Evolutionary conservation across 2,329 filamentous ascomycete species (phyloP).

Genomic region (Apiospora aurea): DNA sequence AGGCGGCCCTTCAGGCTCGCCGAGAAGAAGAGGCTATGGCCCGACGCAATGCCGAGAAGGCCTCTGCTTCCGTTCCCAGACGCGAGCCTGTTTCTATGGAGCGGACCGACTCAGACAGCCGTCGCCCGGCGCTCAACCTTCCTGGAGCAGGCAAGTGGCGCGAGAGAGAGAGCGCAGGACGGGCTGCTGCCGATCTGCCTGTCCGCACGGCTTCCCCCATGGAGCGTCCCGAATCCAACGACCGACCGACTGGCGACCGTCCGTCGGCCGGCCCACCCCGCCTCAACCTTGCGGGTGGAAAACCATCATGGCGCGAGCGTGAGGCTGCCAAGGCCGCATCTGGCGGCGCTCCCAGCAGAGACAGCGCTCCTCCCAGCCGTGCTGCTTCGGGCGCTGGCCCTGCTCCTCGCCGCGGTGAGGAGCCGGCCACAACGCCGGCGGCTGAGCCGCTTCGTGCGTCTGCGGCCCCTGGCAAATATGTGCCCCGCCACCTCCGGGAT

Average conservation of each 20-base stretch:
- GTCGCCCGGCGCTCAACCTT: conserved; percentile 38
- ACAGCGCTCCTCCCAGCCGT: conserved; percentile 29
- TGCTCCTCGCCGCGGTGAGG: conserved; percentile 1
- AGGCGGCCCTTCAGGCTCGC: conserved; percentile 74
- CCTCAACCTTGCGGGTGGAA: conserved; percentile 56
- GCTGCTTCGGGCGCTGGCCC: conserved; percentile 13
- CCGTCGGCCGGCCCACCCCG: conserved; percentile 54
- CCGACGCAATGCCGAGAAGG: conserved; percentile 72
- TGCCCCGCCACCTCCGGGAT: conserved; percentile 56
- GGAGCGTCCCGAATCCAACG: conserved; percentile 50
- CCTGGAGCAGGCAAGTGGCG: conserved; percentile 52
- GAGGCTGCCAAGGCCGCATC: conserved; percentile 55
- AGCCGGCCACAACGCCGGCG: conserved; percentile 43
- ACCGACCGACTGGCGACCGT: conserved; percentile 48
- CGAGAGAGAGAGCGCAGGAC: conserved; percentile 46
- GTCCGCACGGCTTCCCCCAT: conserved; percentile 35
- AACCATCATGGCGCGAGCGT: conserved; percentile 67
- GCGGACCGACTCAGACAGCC: conserved; percentile 41
- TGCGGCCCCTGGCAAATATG: conserved; percentile 65
- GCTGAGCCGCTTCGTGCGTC: conserved; percentile 60
- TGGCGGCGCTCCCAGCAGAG: conserved; percentile 37
- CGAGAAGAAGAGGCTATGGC: conserved; percentile 90
- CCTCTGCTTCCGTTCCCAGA: conserved; percentile 49
- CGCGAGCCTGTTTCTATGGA: conserved; percentile 48
- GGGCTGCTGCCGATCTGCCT: conserved; percentile 38